Percentiles rank a stretch among this genome's conserved stretches.
Conservation (phyloP, 345 rosid genomes). For the Brassica nigra region DNA sequence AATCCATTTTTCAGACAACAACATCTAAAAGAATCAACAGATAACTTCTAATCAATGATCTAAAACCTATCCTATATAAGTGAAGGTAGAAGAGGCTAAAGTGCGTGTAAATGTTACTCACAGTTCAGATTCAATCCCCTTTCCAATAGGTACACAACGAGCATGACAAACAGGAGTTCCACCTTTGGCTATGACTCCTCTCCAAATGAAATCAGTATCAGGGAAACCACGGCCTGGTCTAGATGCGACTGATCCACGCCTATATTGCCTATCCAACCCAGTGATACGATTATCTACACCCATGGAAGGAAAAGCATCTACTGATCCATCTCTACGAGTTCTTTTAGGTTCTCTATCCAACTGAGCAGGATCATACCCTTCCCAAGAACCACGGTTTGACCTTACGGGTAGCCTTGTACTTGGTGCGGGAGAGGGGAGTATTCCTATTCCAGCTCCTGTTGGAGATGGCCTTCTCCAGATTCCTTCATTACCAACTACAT, state of each 20-base stretch:
- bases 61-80: background rate
- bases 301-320: constrained; percentile 55
- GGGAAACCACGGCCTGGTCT: constrained; percentile 42
- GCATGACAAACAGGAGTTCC: constrained; percentile 65
- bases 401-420: constrained; percentile 57
- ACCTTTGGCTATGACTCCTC: constrained; percentile 61
- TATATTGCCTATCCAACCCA: constrained; percentile 49
- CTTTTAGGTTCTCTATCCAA: constrained; percentile 71
- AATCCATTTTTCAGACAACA: constrained; percentile 12
- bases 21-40: constrained; percentile 23
- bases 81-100: constrained; percentile 10
- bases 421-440: constrained; percentile 58
- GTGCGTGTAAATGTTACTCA: constrained; percentile 40
- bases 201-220: constrained; percentile 64
- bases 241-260: constrained; percentile 49
- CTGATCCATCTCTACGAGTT: constrained; percentile 59
- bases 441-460: constrained; percentile 50
- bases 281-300: constrained; percentile 56
- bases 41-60: background rate
- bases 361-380: constrained; percentile 61
- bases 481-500: constrained; percentile 47
- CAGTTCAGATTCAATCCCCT: constrained; percentile 51
- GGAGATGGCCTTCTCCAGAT: constrained; percentile 77
- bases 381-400: constrained; percentile 67
- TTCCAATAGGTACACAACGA: constrained; percentile 60